phyloP scores from a whole-genome alignment of 2,329 filamentous ascomycete species.

The Exophiala alcalophila region DNA sequence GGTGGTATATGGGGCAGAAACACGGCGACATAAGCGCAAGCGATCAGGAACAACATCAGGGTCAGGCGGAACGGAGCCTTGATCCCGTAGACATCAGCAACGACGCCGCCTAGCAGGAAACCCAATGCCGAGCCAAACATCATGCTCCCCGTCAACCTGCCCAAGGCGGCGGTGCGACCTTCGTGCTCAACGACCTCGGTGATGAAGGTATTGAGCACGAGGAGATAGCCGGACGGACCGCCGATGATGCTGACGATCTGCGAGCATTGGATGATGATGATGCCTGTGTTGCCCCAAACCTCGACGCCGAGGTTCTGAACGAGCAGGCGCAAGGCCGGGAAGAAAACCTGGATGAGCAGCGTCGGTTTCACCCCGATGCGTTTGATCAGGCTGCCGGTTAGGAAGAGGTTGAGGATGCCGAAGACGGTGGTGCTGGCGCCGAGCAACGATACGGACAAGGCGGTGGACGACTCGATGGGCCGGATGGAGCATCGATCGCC shows the following conservation, averaged over 20 bases:
- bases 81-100: slow-evolving; percentile 63
- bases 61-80: slow-evolving; percentile 64
- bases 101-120: slow-evolving; percentile 62
- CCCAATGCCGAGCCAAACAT: slow-evolving; percentile 66
- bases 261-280: slow-evolving; percentile 64
- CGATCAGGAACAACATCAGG: slow-evolving; percentile 53
- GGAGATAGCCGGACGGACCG: slow-evolving; percentile 66
- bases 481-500: slow-evolving; percentile 58
- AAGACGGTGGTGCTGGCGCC: slow-evolving; percentile 67
- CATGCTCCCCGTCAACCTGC: slow-evolving; percentile 62
- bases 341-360: slow-evolving; percentile 60
- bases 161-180: slow-evolving; percentile 62
- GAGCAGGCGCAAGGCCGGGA: slow-evolving; percentile 61
- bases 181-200: slow-evolving; percentile 61
- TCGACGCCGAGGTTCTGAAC: slow-evolving; percentile 65
- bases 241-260: slow-evolving; percentile 68
- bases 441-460: slow-evolving; percentile 61
- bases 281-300: slow-evolving; percentile 60
- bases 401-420: slow-evolving; percentile 64
- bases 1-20: slow-evolving; percentile 52
- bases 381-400: slow-evolving; percentile 66
- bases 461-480: slow-evolving; percentile 63
- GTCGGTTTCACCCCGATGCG: slow-evolving; percentile 61
- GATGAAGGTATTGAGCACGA: slow-evolving; percentile 66
- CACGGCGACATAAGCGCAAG: slow-evolving; percentile 41